phyloP scores from a whole-genome alignment of 2,329 filamentous ascomycete genomes.

The Trichoderma breve region DNA sequence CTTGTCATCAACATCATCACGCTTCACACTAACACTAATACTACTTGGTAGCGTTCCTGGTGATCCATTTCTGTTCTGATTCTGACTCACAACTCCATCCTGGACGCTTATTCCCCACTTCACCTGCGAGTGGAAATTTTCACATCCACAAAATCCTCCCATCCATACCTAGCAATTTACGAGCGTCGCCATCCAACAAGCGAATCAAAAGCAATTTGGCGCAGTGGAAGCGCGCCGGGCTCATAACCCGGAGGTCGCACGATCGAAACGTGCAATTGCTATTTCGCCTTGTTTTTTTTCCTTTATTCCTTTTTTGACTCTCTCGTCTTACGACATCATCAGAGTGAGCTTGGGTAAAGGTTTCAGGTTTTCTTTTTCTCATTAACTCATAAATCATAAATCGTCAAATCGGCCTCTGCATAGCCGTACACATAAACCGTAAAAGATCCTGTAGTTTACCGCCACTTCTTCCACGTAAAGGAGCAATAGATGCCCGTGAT shows the following conservation, averaged over 20 bases:
- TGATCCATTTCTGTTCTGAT: background rate
- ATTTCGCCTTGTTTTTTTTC: background rate
- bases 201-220: slow-evolving; percentile 29
- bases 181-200: background rate
- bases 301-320: background rate
- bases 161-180: background rate
- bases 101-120: slow-evolving; percentile 4
- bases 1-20: background rate
- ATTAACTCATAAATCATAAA: background rate
- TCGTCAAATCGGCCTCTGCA: background rate
- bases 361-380: background rate
- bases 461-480: slow-evolving; percentile 14
- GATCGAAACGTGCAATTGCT: slow-evolving; percentile 29
- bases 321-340: background rate
- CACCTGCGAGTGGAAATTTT: background rate
- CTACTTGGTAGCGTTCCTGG: background rate
- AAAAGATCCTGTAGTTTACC: background rate
- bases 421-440: background rate
- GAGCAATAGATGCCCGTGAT: slow-evolving; percentile 3
- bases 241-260: slow-evolving; percentile 31
- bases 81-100: background rate
- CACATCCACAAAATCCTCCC: background rate
- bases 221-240: slow-evolving; percentile 32
- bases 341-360: background rate
- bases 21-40: background rate